Base-by-base conservation (phyloP, 768 basidiomycete species). In the Pisolithus sp. region DNA sequence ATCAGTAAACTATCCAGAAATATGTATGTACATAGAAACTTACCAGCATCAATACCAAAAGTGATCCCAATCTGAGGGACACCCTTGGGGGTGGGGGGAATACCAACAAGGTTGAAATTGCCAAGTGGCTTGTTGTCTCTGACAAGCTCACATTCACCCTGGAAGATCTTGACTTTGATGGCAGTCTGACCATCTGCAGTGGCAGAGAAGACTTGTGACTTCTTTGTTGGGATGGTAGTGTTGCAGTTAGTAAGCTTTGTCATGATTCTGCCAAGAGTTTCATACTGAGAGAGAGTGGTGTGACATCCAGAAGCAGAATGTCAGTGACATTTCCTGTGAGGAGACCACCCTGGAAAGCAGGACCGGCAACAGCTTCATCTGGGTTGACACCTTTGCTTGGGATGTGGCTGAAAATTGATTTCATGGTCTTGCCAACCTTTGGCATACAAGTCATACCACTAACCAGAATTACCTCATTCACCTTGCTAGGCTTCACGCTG, bases 371-470 rank as follows among this genome's bases (percentile, higher is more conserved):
- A 51, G 96, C 96, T 73, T 98, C 95, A 58, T 99, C 96, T 49
- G 95, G 24, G 79, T 99, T 99, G 63, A 98, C 95, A 70, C 95
- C 95, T 79, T 98, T 98, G 72, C 84, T 87, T 21, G 96, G 94
- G 20, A 98, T 95, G 45, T 92, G 89, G 49, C 93, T 93, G 64
- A 99, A 99, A 65, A 96, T 80, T 15, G 68, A 63, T 80, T 67
- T 67, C 64, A 98, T 96, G 5, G 93, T 95, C 53, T 97, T 94
- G 20, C 79, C 78, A 31, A 99, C 95, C 62, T 83, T 82, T 46
- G 95, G 96, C 94, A 98, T 97, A 63, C 95, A 92, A 43, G 86
- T 86, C 93, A 97, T 97, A 62, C 96, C 96, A 70, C 96, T 96
- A 46, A 99, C 95, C 24, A 98, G 81, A 62, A 99, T 96, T 53